Evolutionary conservation across 2,329 filamentous ascomycete genomes (phyloP).

Genomic region (Botryotinia globosa): DNA sequence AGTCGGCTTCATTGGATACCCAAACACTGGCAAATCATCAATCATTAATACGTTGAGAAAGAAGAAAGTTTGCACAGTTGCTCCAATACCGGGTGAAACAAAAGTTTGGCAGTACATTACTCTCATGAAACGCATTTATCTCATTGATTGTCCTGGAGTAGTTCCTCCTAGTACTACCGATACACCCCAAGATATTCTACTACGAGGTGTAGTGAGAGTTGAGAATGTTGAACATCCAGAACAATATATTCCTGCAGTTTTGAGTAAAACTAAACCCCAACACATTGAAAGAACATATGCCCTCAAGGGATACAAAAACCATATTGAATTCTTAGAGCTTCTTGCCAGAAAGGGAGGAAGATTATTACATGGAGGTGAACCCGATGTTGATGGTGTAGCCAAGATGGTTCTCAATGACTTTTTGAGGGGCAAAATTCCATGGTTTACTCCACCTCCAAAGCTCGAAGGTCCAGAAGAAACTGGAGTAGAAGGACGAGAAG

Average conservation of each 20-base stretch:
- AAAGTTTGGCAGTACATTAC: slow-evolving; percentile 99
- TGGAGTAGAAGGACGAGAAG: slow-evolving; percentile 66
- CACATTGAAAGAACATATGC: slow-evolving; percentile 95
- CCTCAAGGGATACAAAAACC: slow-evolving; percentile 71
- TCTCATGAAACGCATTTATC: slow-evolving; percentile 87
- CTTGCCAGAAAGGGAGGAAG: slow-evolving; percentile 84
- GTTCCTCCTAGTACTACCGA: slow-evolving; percentile 86
- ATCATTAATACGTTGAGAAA: slow-evolving; percentile 95
- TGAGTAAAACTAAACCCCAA: slow-evolving; percentile 75
- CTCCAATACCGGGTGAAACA: slow-evolving; percentile 93
- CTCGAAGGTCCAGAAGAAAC: slow-evolving; percentile 51
- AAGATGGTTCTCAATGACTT: slow-evolving; percentile 98
- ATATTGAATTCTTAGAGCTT: slow-evolving; percentile 80
- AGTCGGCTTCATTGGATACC: slow-evolving; percentile 73
- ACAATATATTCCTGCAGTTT: slow-evolving; percentile 85
- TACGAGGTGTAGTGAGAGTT: slow-evolving; percentile 87
- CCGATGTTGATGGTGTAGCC: slow-evolving; percentile 89
- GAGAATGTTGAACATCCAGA: slow-evolving; percentile 96
- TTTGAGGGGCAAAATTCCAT: slow-evolving; percentile 89
- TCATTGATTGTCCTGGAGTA: slow-evolving; percentile 96
- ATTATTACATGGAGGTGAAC: slow-evolving; percentile 86
- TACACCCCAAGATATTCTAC: slow-evolving; percentile 79
- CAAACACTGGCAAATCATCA: slow-evolving; percentile 92
- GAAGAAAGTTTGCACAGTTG: slow-evolving; percentile 91
- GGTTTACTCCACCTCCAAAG: slow-evolving; percentile 82